phyloP scores from a whole-genome alignment of 148 eudicot species.

The Rhododendron molle region DNA sequence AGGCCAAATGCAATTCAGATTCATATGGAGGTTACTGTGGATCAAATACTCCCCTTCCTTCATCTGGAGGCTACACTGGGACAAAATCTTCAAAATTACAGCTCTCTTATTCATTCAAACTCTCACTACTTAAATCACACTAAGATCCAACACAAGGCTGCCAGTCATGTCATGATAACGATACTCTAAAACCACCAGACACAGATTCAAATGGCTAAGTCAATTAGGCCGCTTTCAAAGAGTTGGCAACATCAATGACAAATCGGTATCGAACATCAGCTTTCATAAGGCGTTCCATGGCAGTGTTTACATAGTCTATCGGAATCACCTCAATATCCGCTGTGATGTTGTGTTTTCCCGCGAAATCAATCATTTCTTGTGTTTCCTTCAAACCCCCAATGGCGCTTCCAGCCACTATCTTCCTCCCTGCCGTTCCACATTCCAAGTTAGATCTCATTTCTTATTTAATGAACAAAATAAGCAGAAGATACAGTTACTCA shows the following conservation, averaged over 20 bases:
- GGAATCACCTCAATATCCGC: conserved; percentile 2
- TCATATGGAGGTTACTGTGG: too few relatives aligned
- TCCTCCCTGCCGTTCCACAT: neutral
- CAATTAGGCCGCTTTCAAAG: neutral
- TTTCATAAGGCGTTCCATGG: conserved; percentile 11
- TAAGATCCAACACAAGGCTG: neutral
- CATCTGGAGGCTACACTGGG: neutral
- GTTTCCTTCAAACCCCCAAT: conserved; percentile 7
- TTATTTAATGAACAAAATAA: neutral
- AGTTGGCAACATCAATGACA: conserved; percentile 10
- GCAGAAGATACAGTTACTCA: neutral
- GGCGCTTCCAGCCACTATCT: neutral
- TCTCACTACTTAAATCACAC: neutral
- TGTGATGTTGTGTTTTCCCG: conserved; percentile 1
- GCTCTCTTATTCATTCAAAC: neutral
- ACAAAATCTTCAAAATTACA: neutral
- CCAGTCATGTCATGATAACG: neutral
- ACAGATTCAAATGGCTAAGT: neutral
- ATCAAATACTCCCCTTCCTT: neutral
- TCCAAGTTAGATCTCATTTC: neutral
- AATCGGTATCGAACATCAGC: conserved; percentile 5
- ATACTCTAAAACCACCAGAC: neutral
- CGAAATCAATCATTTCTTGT: conserved; percentile 11
- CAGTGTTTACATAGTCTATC: conserved; percentile 6
- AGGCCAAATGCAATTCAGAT: too few relatives aligned